Conservation (phyloP, 805 yeast genomes). For the Maudiozyma bulderi region DNA sequence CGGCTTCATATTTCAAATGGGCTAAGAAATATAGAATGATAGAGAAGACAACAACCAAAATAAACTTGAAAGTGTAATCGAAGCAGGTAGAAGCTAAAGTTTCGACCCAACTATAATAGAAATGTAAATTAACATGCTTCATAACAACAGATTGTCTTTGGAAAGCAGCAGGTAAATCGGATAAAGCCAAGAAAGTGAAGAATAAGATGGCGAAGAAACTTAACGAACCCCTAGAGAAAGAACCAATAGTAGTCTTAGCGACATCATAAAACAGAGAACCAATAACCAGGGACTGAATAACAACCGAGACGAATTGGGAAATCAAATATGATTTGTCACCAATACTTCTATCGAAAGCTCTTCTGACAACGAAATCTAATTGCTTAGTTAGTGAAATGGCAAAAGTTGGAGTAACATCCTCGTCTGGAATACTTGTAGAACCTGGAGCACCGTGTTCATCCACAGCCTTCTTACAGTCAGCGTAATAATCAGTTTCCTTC, state of each 20-base stretch:
- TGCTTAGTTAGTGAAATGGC: conserved; percentile 30
- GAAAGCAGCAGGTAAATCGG: conserved; percentile 42
- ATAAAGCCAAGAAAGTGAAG: conserved; percentile 50
- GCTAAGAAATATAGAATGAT: conserved; percentile 48
- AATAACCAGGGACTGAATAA: conserved; percentile 33
- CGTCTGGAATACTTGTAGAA: conserved; percentile 26
- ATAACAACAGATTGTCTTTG: conserved; percentile 44
- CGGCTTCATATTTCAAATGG: conserved; percentile 35
- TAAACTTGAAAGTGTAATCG: conserved; percentile 48
- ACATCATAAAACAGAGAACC: conserved; percentile 44
- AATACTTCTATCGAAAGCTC: conserved; percentile 37
- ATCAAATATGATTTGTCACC: conserved; percentile 38
- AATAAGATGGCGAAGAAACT: conserved; percentile 42
- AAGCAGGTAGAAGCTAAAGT: conserved; percentile 50
- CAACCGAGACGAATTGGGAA: conserved; percentile 35
- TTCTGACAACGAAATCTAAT: conserved; percentile 33
- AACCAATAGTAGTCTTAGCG: conserved; percentile 35
- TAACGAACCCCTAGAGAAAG: conserved; percentile 45
- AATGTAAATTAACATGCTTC: conserved; percentile 56
- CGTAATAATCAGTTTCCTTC: conserved; percentile 23
- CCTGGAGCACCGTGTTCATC: conserved; percentile 21
- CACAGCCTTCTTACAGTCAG: conserved; percentile 12
- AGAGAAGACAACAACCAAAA: conserved; percentile 34
- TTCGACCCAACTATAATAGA: conserved; percentile 60
- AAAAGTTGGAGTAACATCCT: conserved; percentile 22